Evolutionary conservation across 1,284 basidiomycete genomes (phyloP), one percentile per base, ranked within the genome.

Genomic region (Fomes fomentarius): DNA sequence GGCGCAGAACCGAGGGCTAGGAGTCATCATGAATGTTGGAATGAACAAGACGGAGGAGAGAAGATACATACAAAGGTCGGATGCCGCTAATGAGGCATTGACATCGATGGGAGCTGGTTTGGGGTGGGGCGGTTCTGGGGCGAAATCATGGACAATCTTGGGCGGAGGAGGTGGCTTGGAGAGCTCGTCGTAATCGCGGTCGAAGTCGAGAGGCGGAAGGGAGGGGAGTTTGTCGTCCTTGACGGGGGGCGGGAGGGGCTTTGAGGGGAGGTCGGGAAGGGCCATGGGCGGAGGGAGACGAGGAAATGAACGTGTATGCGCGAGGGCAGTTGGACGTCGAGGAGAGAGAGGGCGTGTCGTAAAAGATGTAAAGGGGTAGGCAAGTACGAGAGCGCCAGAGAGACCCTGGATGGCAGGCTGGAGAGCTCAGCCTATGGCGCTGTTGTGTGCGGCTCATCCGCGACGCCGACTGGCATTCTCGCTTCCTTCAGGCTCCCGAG

Each of bases 201-300:
- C 67, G 43, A 57, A 59, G 45, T 63, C 58, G 52, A 57, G 58
- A 17, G 69, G 70, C 11, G 73, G 76, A 15, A 66, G 63, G 11
- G 71, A 68, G 22, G 75, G 75, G 2, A 74, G 66, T 57, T 71
- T 71, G 47, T 71, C 69, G 62, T 71, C 69, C 58, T 61, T 65
- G 45, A 54, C 56, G 60, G 70, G 58, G 30, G 66, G 58, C 22
- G 74, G 69, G 31, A 73, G 60, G 41, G 70, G 66, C 61, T 73
- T 73, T 53, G 50, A 34, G 49, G 56, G 49, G 40, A 54, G 15
- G 26, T 50, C 58, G 40, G 53, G 56, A 40, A 57, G 51, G 48
- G 59, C 56, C 59, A 61, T 61, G 55, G 35, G 50, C 35, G 37
- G n/a, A 45, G 35, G 28, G 40, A 26, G 25, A 19, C 31, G 35